A percentile compares a stretch with the other conserved stretches of the same genome.
These are phyloP conservation scores for Paramyrothecium sp. DNA, from an alignment of 2,329 filamentous ascomycete genomes.

Conservation along the genomic window DNA sequence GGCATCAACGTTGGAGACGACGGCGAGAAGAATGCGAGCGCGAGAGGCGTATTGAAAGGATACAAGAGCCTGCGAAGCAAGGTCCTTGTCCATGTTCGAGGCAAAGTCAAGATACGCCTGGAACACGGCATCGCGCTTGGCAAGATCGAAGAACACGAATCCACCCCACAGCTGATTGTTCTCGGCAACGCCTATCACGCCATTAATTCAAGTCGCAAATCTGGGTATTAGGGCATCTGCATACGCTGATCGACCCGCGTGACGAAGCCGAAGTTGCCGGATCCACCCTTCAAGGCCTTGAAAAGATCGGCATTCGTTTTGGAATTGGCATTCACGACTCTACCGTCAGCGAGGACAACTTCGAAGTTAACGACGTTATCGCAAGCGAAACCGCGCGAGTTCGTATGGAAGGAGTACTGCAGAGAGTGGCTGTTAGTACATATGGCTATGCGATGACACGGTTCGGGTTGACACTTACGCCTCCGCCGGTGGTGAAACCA, in stretches of 20 bases:
- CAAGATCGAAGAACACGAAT: slow-evolving; percentile 20
- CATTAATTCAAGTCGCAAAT: background rate
- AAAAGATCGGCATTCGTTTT: slow-evolving; percentile 37
- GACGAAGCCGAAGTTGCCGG: slow-evolving; percentile 42
- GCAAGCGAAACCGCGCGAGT: slow-evolving; percentile 35
- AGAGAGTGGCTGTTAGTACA: background rate
- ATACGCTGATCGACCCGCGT: slow-evolving; percentile 22
- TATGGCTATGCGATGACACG: background rate
- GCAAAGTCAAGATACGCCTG: slow-evolving; percentile 24
- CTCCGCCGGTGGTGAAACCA: slow-evolving; percentile 24
- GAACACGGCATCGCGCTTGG: slow-evolving; percentile 19
- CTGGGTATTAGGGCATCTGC: slow-evolving; percentile 3
- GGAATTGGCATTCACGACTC: slow-evolving; percentile 37
- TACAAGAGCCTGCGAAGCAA: slow-evolving; percentile 25
- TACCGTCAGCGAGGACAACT: slow-evolving; percentile 40
- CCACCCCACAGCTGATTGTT: slow-evolving; percentile 25
- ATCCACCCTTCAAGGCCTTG: slow-evolving; percentile 45
- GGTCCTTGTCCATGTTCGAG: slow-evolving; percentile 20
- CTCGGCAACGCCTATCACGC: slow-evolving; percentile 1
- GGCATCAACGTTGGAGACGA: slow-evolving; percentile 25
- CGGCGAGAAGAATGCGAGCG: slow-evolving; percentile 12
- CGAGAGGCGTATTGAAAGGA: slow-evolving; percentile 16
- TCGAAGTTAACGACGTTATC: slow-evolving; percentile 39
- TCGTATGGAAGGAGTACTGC: slow-evolving; percentile 27
- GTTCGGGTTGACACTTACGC: slow-evolving; percentile 8